Evolutionary conservation across 805 yeast genomes (phyloP).

Genomic region (Metschnikowia colocasiae): DNA sequence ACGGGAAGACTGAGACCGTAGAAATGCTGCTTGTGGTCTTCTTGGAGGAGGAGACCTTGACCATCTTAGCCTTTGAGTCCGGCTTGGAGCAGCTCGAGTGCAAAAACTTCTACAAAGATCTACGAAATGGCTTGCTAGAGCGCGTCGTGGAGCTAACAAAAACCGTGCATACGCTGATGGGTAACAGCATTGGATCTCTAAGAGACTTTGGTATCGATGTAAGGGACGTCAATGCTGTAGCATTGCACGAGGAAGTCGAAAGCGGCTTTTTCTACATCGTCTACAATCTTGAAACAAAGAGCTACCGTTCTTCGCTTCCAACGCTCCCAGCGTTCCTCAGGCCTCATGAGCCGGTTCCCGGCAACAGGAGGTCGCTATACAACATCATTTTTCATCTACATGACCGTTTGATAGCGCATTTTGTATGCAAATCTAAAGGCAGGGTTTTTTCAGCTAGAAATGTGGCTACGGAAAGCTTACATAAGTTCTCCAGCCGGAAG

Average conservation of each 20-base stretch:
- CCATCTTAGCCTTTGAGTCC: slow-evolving; percentile 32
- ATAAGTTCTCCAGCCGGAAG: slow-evolving; percentile 37
- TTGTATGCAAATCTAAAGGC: slow-evolving; percentile 23
- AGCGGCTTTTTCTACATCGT: slow-evolving; percentile 37
- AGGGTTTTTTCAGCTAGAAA: slow-evolving; percentile 22
- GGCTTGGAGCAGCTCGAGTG: slow-evolving; percentile 22
- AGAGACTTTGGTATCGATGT: slow-evolving; percentile 20
- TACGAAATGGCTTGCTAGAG: slow-evolving; percentile 20
- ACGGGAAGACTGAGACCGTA: slow-evolving; percentile 8
- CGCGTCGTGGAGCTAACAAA: slow-evolving; percentile 17
- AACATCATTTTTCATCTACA: slow-evolving; percentile 30
- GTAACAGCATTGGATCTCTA: slow-evolving; percentile 30
- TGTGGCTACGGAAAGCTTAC: slow-evolving; percentile 33
- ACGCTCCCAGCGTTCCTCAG: slow-evolving; percentile 21
- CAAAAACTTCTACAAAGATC: slow-evolving; percentile 21
- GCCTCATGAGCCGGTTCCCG: neutral
- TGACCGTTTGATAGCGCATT: slow-evolving; percentile 34
- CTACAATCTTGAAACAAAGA: slow-evolving; percentile 23
- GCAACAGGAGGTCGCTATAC: neutral
- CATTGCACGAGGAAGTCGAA: slow-evolving; percentile 20
- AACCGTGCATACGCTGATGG: slow-evolving; percentile 18
- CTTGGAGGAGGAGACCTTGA: slow-evolving; percentile 19
- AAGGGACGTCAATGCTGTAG: slow-evolving; percentile 2
- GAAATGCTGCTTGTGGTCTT: slow-evolving; percentile 34
- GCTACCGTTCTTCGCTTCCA: slow-evolving; percentile 37